Percentiles rank a stretch among this genome's conserved stretches.
Evolutionary conservation across 805 yeast species (phyloP).

Genomic region (Starmerella floris): DNA sequence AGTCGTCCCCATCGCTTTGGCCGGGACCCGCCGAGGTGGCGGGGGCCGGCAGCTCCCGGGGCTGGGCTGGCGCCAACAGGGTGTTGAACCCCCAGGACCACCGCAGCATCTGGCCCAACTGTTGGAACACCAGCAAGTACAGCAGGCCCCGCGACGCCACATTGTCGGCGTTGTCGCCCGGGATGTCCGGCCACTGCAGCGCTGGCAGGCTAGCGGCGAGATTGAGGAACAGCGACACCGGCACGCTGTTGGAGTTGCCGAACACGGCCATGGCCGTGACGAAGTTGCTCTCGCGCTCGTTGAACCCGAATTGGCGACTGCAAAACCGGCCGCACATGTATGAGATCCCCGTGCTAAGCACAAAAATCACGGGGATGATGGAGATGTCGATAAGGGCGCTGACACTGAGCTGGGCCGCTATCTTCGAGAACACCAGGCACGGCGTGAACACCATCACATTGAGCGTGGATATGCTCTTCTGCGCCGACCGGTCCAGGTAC

Average conservation of each 20-base stretch:
- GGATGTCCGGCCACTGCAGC: constrained; percentile 44
- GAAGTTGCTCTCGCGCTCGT: constrained; percentile 68
- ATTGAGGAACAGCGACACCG: constrained; percentile 75
- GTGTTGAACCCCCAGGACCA: constrained; percentile 67
- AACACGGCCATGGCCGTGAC: constrained; percentile 95
- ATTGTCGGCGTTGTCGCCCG: constrained; percentile 40
- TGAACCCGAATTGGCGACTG: constrained; percentile 42
- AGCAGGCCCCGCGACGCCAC: constrained; percentile 51
- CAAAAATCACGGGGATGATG: constrained; percentile 72
- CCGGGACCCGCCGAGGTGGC: background rate
- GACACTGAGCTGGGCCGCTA: constrained; percentile 53
- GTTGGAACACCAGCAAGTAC: constrained; percentile 50
- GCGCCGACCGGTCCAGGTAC: constrained; percentile 55
- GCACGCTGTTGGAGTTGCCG: constrained; percentile 89
- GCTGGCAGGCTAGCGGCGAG: constrained; percentile 47
- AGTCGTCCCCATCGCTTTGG: background rate
- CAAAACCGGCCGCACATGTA: constrained; percentile 46
- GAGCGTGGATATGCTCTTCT: constrained; percentile 57
- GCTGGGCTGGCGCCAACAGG: constrained; percentile 34
- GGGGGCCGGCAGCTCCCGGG: background rate
- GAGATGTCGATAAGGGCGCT: constrained; percentile 67
- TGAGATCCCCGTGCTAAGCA: constrained; percentile 69
- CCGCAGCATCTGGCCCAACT: constrained; percentile 50
- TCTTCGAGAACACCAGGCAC: constrained; percentile 77
- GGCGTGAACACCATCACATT: constrained; percentile 93